Base-by-base conservation (phyloP, 345 rosid species). In the Eutrema japonicum region DNA sequence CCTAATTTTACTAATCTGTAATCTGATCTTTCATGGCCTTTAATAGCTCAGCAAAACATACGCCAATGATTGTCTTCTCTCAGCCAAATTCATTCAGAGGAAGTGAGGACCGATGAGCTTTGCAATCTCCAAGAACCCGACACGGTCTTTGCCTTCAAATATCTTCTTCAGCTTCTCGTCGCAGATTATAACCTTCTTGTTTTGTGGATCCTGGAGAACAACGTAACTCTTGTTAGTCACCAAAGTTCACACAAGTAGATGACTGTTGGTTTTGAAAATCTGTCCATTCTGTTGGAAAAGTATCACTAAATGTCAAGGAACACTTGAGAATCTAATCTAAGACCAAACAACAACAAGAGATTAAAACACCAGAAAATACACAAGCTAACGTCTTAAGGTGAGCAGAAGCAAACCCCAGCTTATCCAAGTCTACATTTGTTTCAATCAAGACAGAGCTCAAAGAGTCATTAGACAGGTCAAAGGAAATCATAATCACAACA, bases 161-260 rank as follows among this genome's bases (percentile, higher is more conserved):
- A 95, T 85, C 87, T 86, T 95, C 93, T 95, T 95, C 84, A 95
- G 84, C 86, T 92, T 95, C 83, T 95, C 97, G 30, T 95, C 96
- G 38, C 97, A 92, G n/a, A 87, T 36, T 56, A 95, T 87, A 64
- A 84, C 58, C 88, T 79, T 90, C 88, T 89, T 95, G 88, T 95
- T 70, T 40, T 84, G 66, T 4, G 97, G 97, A 68, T 95, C 96
- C 99, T 95, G 62, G 2, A 62, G 61, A 76, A 45, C 41, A 64
- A 48, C 42, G 59, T 35, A 61, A 58, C 61, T 42, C 51, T 41
- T n/a, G 54, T 71, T 26, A 40, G 65, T 5, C n/a, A 54, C 75
- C 58, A 3, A 37, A 5, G 18, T 14, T 51, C 22, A 53, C 32
- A 69, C 55, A 59, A 8, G 22, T 48, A 49, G 42, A 33, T 18